phyloP scores from a whole-genome alignment of 805 yeast species.

The Metschnikowia hibisci region DNA sequence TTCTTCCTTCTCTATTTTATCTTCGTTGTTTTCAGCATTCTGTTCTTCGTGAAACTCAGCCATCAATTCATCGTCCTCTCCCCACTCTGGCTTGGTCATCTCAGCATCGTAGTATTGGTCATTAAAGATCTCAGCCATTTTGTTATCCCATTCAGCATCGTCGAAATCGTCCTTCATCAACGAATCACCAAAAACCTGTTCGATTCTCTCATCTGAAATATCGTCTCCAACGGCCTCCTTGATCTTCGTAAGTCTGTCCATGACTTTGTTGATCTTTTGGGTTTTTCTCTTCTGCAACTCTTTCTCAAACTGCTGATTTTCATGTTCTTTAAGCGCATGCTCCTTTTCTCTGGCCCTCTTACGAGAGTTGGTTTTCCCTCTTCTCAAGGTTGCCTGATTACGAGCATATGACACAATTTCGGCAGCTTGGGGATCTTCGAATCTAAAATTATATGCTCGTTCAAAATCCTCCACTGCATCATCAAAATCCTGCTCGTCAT shows the following conservation, averaged over 20 bases:
- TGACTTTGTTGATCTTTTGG: conserved; percentile 69
- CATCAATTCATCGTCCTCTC: conserved; percentile 38
- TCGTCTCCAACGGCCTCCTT: conserved; percentile 67
- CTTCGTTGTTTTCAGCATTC: conserved; percentile 19
- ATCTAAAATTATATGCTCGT: conserved; percentile 90
- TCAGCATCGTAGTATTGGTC: conserved; percentile 69
- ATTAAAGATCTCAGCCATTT: conserved; percentile 79
- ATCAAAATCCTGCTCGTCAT: conserved; percentile 82
- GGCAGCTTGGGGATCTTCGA: conserved; percentile 85
- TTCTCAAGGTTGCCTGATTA: conserved; percentile 84
- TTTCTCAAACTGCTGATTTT: conserved; percentile 52
- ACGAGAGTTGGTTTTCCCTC: conserved; percentile 69
- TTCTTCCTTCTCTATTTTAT: conserved; percentile 9
- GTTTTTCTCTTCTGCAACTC: conserved; percentile 68
- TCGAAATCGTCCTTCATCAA: conserved; percentile 85
- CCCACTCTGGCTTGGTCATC: conserved; percentile 60
- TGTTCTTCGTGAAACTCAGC: conserved; percentile 29
- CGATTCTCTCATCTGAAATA: conserved; percentile 54
- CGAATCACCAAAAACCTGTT: conserved; percentile 66
- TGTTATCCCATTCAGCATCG: conserved; percentile 85
- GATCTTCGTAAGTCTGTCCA: conserved; percentile 64
- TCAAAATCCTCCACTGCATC: conserved; percentile 90
- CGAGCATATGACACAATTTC: conserved; percentile 95
- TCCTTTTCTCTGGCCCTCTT: conserved; percentile 78
- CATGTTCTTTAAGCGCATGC: conserved; percentile 49